Percentiles rank a stretch among this genome's conserved stretches.
Conservation (phyloP, 2,329 filamentous ascomycete species). For the Furcasterigmium furcatum region DNA sequence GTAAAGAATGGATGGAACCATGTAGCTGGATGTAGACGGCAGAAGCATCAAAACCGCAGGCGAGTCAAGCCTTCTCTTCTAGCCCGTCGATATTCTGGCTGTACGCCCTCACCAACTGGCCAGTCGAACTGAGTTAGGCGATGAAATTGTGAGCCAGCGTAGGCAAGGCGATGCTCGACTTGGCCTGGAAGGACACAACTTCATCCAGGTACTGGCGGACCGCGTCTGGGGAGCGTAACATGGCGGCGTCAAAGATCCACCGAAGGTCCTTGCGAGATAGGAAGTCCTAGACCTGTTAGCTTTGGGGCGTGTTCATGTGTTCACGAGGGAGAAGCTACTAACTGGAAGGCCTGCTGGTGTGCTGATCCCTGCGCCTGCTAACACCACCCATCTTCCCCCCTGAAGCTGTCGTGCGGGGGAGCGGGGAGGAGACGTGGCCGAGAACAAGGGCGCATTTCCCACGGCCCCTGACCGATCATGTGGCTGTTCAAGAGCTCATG, state of each 20-base stretch:
- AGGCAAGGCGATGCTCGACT: background rate
- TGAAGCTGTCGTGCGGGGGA: background rate
- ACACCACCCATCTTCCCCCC: background rate
- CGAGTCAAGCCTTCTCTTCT: background rate
- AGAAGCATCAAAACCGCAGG: background rate
- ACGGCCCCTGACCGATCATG: background rate
- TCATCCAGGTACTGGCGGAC: background rate
- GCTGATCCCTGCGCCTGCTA: background rate
- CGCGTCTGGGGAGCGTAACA: background rate
- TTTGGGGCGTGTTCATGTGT: background rate
- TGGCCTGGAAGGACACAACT: background rate
- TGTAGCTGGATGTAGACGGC: background rate
- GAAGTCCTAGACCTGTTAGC: background rate
- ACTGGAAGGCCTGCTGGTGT: background rate
- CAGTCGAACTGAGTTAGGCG: background rate
- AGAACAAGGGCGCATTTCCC: background rate
- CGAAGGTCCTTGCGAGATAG: background rate
- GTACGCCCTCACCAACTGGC: background rate
- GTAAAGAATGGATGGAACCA: slow-evolving; percentile 1
- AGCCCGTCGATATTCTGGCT: background rate
- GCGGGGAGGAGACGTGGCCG: background rate
- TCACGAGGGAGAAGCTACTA: background rate
- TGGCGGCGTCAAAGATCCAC: background rate
- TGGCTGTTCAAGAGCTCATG: no score
- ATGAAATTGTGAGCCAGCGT: background rate